phyloP scores from a whole-genome alignment of 768 basidiomycete species.

The Tephrocybe rancida region DNA sequence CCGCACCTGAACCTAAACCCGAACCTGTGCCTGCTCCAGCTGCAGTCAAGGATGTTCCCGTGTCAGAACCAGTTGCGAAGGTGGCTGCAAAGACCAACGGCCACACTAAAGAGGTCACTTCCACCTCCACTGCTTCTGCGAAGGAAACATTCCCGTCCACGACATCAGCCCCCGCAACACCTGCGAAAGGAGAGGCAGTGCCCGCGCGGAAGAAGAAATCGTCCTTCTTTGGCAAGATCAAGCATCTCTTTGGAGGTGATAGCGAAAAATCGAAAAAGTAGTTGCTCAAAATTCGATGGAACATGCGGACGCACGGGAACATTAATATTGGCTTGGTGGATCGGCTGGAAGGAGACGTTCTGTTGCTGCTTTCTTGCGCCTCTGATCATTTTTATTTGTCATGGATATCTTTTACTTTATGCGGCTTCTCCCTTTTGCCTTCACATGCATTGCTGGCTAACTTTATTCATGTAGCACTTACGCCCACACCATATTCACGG shows the following conservation, averaged over 20 bases:
- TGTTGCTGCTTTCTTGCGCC: too few species aligned
- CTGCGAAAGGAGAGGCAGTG: conserved; percentile 33
- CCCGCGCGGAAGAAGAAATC: conserved; percentile 50
- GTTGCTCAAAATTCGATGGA: not conserved
- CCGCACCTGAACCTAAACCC: conserved; percentile 1
- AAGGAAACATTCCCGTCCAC: conserved; percentile 28
- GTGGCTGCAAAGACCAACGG: conserved; percentile 7
- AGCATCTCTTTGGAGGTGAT: conserved; percentile 49
- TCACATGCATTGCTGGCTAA: not conserved
- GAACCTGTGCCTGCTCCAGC: too few species aligned
- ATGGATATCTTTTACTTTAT: too few species aligned
- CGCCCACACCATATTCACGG: too few species aligned
- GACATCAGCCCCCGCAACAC: conserved; percentile 20
- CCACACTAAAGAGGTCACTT: not conserved
- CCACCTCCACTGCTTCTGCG: conserved; percentile 12
- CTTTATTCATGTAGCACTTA: too few species aligned
- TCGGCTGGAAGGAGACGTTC: too few species aligned
- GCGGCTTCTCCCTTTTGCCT: not conserved
- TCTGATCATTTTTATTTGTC: too few species aligned
- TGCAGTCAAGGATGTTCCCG: conserved; percentile 1
- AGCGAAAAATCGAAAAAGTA: conserved; percentile 41
- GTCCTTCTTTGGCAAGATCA: conserved; percentile 57
- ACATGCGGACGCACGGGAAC: too few species aligned
- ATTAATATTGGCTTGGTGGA: too few species aligned
- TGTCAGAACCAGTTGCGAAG: not conserved